A percentile compares a stretch with the other conserved stretches of the same genome.
Conservation (phyloP, 1,284 basidiomycete species). For the Ustilago curta region DNA sequence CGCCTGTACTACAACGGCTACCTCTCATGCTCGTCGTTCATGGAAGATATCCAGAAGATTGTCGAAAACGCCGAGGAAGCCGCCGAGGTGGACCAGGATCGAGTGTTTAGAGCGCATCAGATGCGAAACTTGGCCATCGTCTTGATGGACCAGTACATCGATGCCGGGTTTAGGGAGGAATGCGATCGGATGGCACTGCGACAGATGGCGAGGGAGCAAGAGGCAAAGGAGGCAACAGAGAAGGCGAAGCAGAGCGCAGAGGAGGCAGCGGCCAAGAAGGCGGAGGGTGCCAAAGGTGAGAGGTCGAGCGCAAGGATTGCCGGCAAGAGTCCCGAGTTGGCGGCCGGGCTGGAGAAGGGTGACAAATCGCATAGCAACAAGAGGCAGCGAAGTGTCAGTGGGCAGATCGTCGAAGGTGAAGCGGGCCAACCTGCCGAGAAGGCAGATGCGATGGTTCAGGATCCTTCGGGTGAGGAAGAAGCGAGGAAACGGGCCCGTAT, state of each 20-base stretch:
- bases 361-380: constrained; percentile 42
- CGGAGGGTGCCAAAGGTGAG: constrained; percentile 50
- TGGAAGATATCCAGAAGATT: constrained; percentile 88
- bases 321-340: constrained; percentile 77
- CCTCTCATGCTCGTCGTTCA: constrained; percentile 85
- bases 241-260: constrained; percentile 71
- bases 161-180: constrained; percentile 82
- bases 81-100: constrained; percentile 76
- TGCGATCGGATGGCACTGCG: constrained; percentile 88
- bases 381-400: constrained; percentile 48
- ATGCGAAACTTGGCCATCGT: constrained; percentile 89
- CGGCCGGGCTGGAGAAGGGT: constrained; percentile 29
- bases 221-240: constrained; percentile 73
- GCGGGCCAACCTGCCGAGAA: not conserved
- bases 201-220: constrained; percentile 75
- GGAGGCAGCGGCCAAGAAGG: constrained; percentile 45
- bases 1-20: constrained; percentile 89
- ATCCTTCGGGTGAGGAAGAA: constrained; percentile 18
- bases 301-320: constrained; percentile 74
- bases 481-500: constrained; percentile 38
- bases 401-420: constrained; percentile 5
- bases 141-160: constrained; percentile 85
- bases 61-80: constrained; percentile 81
- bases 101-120: constrained; percentile 84
- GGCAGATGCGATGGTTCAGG: constrained; percentile 3